These are phyloP conservation scores for Penicillium sumatraense DNA, from an alignment of 2,329 filamentous ascomycete species.

Conservation along the genomic window DNA sequence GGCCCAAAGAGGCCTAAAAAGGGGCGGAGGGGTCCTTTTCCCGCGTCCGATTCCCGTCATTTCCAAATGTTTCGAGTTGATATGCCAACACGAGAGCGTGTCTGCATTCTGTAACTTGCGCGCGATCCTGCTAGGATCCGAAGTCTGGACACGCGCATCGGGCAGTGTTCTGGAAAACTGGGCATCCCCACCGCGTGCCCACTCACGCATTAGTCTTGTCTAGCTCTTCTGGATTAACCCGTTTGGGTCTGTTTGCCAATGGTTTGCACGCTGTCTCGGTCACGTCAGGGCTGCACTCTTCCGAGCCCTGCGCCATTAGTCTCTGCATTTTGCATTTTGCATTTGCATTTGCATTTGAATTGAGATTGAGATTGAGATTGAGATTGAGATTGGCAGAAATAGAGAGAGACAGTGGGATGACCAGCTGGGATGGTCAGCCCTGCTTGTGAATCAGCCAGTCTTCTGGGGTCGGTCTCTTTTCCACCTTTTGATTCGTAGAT, in stretches of 20 bases:
- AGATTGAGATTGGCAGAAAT: too few species aligned
- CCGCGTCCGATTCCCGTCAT: not conserved
- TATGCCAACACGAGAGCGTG: not conserved
- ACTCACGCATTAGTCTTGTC: constrained; percentile 10
- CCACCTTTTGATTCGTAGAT: not conserved
- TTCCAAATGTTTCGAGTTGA: constrained; percentile 1
- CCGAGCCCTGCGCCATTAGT: constrained; percentile 13
- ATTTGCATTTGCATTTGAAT: not conserved
- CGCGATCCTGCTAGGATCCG: constrained; percentile 1
- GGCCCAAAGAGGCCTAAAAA: not conserved
- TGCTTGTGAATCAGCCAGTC: not conserved
- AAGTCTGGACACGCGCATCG: not conserved
- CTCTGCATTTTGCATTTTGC: too few species aligned
- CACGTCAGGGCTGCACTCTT: constrained; percentile 9
- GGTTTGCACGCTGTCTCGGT: not conserved
- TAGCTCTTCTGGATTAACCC: constrained; percentile 13
- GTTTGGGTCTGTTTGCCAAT: constrained; percentile 21
- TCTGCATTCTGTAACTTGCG: constrained; percentile 6
- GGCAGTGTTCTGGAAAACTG: constrained; percentile 28
- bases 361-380: not conserved
- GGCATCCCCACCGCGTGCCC: constrained; percentile 18
- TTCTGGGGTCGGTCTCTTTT: not conserved
- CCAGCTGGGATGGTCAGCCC: not conserved
- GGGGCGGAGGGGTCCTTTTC: not conserved
- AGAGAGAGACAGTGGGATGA: not conserved